Base-by-base conservation (phyloP, 2,329 filamentous ascomycete species). In the Stagonosporopsis vannaccii region DNA sequence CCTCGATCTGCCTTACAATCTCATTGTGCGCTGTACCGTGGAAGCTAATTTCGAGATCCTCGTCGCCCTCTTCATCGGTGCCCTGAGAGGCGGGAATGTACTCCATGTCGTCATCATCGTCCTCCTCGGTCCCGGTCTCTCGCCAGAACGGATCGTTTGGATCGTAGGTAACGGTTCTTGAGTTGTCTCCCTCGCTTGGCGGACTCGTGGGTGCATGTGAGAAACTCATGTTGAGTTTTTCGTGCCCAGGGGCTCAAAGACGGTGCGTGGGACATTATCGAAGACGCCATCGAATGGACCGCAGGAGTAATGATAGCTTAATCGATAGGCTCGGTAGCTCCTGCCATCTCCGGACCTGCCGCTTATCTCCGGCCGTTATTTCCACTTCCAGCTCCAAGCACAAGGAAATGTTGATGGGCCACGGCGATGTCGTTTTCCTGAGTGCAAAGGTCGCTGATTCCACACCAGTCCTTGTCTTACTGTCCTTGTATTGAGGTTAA, bases 91-190 rank as follows among this genome's bases (percentile, higher is more conserved):
- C 74, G 25, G 78, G 75, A 65, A 81, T 75, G 71, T 79, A 81
- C 60, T 83, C 81, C 77, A 82, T 81, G 71, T 82, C 81, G 70
- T 82, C 81, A 74, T 84, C 80, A 75, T 80, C 78, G 62, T 75
- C 75, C 45, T 75, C 74, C 52, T 75, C 74, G 37, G 68, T 66
- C 35, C 70, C 67, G 36, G 61, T 69, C 53, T 73, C 70, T 48
- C 66, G 65, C 72, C 69, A 74, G 49, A 73, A 72, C 30, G 70
- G 68, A 23, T 73, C 72, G 36, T 51, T 67, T 9, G 69, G 71
- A 47, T 74, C 70, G 64, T 74, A 73, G 4, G 66, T 60, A 19
- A 72, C 61, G 9, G 69, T 68, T 33, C 61, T 63, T 4, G 64
- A 62, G 32, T 66, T 62, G 20, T 66, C 69, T 8, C 58, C 61